Base-by-base conservation (phyloP, 768 basidiomycete species). In the Collybia nuda region DNA sequence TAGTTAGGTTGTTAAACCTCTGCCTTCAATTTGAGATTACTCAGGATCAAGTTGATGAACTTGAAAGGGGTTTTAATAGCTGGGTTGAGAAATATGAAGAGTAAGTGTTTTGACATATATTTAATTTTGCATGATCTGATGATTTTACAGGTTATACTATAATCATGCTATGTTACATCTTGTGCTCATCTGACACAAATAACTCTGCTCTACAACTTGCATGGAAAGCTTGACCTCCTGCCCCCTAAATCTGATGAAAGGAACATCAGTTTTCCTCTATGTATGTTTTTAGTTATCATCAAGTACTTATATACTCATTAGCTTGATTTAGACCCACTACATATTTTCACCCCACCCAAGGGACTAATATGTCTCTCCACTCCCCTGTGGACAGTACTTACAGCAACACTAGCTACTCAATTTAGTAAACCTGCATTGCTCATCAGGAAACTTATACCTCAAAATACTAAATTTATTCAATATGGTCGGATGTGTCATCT, bases 21-120 rank as follows among this genome's bases (percentile, higher is more conserved):
- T 61, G 60, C 39, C 59, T 75, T 6, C 57, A 68, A 38, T 70
- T 64, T 29, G 61, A 66, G 40, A 48, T 67, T 19, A 53, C 55
- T 0, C 18, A 38, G n/a, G 48, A 44, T 3, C 63, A 70, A 29
- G 51, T 73, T 19, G 36, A 53, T 2, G 29, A 47, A 6, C 45
- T 74, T 2, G 43, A 63, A 1, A 24, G 3, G 5, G 69, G 67
- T 0, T 69, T 76, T 54, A 32, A 38, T 2, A 23, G 50, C 5
- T 77, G 75, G 75, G 73, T 76, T 5, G 12, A 56, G 41, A 42
- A 60, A 12, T 79, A 68, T 48, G 74, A 79, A 62, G 53, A 48
- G 73, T 76, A 44, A 17, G 68, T 57, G 19, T 21, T 43, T 43
- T 26, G 26, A 21, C 40, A 2, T 22, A 8, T 19, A 22, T 35